Percentiles rank a stretch among this genome's conserved stretches.
Evolutionary conservation across 2,329 filamentous ascomycete genomes (phyloP).

Genomic region (Elsinoe perseae): DNA sequence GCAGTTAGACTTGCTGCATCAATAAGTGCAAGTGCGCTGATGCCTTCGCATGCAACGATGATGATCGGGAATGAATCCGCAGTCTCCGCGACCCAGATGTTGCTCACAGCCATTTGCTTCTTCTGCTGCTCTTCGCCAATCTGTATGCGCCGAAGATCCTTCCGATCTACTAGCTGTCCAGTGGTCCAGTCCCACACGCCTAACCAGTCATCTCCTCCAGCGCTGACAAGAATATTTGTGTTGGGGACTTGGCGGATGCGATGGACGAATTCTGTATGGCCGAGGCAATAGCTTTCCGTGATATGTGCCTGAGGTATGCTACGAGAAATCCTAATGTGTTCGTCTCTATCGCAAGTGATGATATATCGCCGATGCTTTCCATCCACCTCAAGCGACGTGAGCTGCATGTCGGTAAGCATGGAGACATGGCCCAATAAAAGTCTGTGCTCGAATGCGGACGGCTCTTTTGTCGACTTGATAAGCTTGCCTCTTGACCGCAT

Average conservation of each 20-base stretch:
- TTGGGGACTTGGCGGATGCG: slow-evolving; percentile 58
- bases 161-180: slow-evolving; percentile 47
- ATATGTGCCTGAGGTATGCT: slow-evolving; percentile 76
- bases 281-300: slow-evolving; percentile 83
- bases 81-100: slow-evolving; percentile 39
- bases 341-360: slow-evolving; percentile 61
- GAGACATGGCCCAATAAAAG: slow-evolving; percentile 89
- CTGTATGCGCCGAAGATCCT: slow-evolving; percentile 38
- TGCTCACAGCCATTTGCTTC: slow-evolving; percentile 38
- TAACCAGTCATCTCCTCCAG: slow-evolving; percentile 73
- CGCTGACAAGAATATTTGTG: slow-evolving; percentile 66
- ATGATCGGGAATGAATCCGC: slow-evolving; percentile 21
- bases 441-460: slow-evolving; percentile 59
- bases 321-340: slow-evolving; percentile 83
- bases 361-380: slow-evolving; percentile 49
- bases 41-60: slow-evolving; percentile 36
- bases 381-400: slow-evolving; percentile 44
- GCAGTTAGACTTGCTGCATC: slow-evolving; percentile 25
- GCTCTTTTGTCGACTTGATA: slow-evolving; percentile 40
- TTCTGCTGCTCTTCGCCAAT: slow-evolving; percentile 18
- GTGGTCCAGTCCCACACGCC: slow-evolving; percentile 75
- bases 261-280: slow-evolving; percentile 78
- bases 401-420: slow-evolving; percentile 71
- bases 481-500: slow-evolving; percentile 38
- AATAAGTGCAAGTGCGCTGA: slow-evolving; percentile 52